Evolutionary conservation across 1,139 yeast species (phyloP).

Genomic region (Suhomyces bolitotheri): DNA sequence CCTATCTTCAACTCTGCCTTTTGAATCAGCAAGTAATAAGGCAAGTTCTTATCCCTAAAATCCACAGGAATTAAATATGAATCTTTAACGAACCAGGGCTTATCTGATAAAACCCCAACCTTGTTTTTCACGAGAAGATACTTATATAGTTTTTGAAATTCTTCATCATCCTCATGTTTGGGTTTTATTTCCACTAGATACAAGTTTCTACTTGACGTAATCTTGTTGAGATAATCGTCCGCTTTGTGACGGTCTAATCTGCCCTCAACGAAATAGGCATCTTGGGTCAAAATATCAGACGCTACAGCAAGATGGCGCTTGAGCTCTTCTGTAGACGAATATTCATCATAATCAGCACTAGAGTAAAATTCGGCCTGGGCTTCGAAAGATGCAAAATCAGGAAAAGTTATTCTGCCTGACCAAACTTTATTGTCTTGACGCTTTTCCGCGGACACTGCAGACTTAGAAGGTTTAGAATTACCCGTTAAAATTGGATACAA

Average conservation of each 20-base stretch:
- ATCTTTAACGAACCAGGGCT: conserved; percentile 59
- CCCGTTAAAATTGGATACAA: conserved; percentile 11
- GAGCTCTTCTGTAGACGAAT: conserved; percentile 16
- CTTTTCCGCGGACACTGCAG: not conserved
- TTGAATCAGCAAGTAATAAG: conserved; percentile 28
- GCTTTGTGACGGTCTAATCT: conserved; percentile 57
- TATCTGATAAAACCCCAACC: conserved; percentile 62
- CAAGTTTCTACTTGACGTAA: conserved; percentile 51
- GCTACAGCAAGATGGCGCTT: conserved; percentile 31
- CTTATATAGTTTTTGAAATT: conserved; percentile 50
- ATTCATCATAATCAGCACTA: conserved; percentile 27
- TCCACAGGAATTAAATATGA: conserved; percentile 58
- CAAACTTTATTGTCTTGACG: conserved; percentile 33
- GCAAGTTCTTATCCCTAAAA: conserved; percentile 27
- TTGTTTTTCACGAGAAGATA: conserved; percentile 52
- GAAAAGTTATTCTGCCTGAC: conserved; percentile 58
- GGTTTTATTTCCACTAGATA: conserved; percentile 47
- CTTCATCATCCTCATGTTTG: conserved; percentile 21
- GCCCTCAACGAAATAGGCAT: conserved; percentile 58
- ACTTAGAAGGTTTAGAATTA: not conserved
- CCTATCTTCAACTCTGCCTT: conserved; percentile 28
- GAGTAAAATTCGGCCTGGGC: conserved; percentile 47
- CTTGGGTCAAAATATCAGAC: conserved; percentile 30
- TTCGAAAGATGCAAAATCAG: conserved; percentile 52
- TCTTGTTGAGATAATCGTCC: conserved; percentile 54